Conservation (phyloP, 306 rosid species). For the Vigna trinervia region DNA sequence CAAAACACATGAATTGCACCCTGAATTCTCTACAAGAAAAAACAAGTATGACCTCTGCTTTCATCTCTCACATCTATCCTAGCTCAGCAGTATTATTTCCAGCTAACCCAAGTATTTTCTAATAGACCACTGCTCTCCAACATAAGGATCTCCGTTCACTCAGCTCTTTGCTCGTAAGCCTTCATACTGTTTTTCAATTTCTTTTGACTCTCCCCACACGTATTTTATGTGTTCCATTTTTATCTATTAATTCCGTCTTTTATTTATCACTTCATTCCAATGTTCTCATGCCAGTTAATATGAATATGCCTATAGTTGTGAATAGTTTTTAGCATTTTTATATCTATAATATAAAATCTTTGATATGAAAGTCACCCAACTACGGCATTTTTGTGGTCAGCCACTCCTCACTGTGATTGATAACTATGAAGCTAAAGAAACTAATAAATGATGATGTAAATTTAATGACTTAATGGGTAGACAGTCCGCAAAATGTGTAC, state of each 20-base stretch:
- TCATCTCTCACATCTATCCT: background rate
- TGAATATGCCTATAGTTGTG: background rate
- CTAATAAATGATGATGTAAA: background rate
- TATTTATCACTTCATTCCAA: background rate
- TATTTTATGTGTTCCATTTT: background rate
- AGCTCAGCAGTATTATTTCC: background rate
- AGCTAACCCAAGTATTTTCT: background rate
- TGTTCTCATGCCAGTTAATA: background rate
- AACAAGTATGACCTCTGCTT: background rate
- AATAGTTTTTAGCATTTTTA: background rate
- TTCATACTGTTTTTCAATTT: background rate
- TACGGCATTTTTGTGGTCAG: background rate
- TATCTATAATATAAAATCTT: background rate
- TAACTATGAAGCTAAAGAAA: constrained; percentile 10
- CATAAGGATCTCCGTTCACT: background rate
- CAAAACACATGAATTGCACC: background rate
- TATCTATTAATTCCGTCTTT: background rate
- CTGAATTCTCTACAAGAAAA: background rate
- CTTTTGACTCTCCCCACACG: background rate
- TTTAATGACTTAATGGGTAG: background rate
- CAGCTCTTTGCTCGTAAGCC: background rate
- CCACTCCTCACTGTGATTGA: background rate
- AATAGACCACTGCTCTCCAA: background rate
- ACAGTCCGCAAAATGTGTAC: constrained; percentile 46
- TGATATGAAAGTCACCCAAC: background rate